A percentile compares a stretch with the other conserved stretches of the same genome.
These are phyloP conservation scores for Neurospora tetrasperma DNA, from an alignment of 495 filamentous ascomycete species.

Conservation along the genomic window DNA sequence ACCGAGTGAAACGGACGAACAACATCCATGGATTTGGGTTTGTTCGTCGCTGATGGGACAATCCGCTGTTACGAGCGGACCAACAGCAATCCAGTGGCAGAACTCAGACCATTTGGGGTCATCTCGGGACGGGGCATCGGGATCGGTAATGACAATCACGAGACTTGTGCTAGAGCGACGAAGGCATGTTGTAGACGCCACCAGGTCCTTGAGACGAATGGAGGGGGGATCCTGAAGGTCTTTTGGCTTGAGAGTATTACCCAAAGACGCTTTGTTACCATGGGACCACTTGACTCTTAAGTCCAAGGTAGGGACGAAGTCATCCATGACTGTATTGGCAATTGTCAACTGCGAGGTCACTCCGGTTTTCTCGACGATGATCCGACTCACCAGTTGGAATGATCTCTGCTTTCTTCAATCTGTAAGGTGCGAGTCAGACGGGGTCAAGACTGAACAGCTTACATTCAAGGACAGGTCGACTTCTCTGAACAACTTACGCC, in stretches of 20 bases:
- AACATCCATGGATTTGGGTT: not conserved
- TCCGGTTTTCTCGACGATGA: not conserved
- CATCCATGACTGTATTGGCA: constrained; percentile 44
- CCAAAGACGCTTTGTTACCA: constrained; percentile 37
- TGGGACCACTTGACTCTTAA: constrained; percentile 42
- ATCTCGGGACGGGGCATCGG: constrained; percentile 56
- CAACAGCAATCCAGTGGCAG: constrained; percentile 60
- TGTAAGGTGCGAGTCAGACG: constrained; percentile 13
- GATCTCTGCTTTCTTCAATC: constrained; percentile 49
- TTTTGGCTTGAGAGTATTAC: constrained; percentile 49
- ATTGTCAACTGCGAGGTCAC: not conserved
- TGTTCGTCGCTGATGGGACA: constrained; percentile 3
- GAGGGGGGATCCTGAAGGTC: constrained; percentile 40
- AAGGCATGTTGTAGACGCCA: constrained; percentile 8
- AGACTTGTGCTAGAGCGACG: constrained; percentile 12
- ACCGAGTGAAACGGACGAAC: constrained; percentile 6
- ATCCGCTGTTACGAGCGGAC: not conserved
- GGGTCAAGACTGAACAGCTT: not conserved
- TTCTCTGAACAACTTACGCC: not conserved
- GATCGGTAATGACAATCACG: constrained; percentile 51
- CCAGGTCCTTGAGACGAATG: constrained; percentile 24
- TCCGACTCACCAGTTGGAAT: constrained; percentile 42
- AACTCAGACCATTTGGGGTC: constrained; percentile 60
- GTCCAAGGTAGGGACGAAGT: constrained; percentile 47
- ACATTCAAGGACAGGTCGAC: not conserved